Base-by-base conservation (phyloP, 2,329 filamentous ascomycete genomes). In the Ophiocordyceps robertsii region DNA sequence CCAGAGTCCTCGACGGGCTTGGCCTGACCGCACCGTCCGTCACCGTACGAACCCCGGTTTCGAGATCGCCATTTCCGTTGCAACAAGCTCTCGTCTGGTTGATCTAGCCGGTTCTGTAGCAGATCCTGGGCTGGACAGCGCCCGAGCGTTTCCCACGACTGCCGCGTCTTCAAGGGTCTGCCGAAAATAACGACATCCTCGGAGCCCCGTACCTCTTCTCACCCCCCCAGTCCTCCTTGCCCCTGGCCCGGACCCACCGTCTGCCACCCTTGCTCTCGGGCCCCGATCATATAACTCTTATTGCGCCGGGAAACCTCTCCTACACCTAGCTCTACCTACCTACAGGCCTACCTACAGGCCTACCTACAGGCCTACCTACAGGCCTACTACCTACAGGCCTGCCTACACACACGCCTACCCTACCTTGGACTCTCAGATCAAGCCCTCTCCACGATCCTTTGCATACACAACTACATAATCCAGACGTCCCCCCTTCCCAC, bases 101-200 rank as follows among this genome's bases (percentile, higher is more conserved):
- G 43, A 45, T 47, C 45, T 47, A 46, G 46, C 44, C 48, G 43
- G 40, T 46, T 47, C 44, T 50, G 48, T 48, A 46, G 39, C 44
- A 46, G 42, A 48, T 45, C 41, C 49, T 43, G 42, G 46, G 24
- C 39, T 36, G 32, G 41, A 37, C 41, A 35, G 41, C 30, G 49
- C 49, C 46, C 48, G 44, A 49, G 49, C 48, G 49, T 39, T 27
- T 41, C 30, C 45, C 44, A 30, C 38, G 38, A 38, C 40, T 42
- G 43, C 43, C 43, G 43, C 40, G 17, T 31, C 29, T 38, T 21
- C 32, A 29, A 29, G 37, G 35, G 19, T 35, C 31, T 45, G n/a
- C 42, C 40, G 31, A 46, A 46, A 44, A 46, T 46, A 46, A 43
- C 38, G 41, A 41, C 33, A 43, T 37, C 19, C 38, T 39, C 38